phyloP scores from a whole-genome alignment of 768 basidiomycete genomes.

The Boletus rubescentipes region DNA sequence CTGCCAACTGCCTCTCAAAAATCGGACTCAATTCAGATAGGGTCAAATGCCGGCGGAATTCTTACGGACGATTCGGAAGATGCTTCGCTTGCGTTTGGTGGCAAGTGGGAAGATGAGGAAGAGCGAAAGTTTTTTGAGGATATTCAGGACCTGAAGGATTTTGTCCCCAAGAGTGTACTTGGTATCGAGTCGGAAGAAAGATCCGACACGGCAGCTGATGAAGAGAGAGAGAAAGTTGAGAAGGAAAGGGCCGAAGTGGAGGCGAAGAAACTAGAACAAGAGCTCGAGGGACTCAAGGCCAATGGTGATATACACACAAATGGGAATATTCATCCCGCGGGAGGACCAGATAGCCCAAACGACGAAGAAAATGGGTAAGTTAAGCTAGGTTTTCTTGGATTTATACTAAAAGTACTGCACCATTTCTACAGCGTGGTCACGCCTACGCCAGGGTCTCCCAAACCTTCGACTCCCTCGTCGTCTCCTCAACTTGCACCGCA shows the following conservation, averaged over 20 bases:
- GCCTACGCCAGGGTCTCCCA: slow-evolving; percentile 69
- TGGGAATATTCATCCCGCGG: slow-evolving; percentile 12
- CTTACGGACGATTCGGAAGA: slow-evolving; percentile 61
- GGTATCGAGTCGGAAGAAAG: slow-evolving; percentile 54
- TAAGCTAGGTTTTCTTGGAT: background rate
- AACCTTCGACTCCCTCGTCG: slow-evolving; percentile 53
- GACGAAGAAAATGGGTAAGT: slow-evolving; percentile 34
- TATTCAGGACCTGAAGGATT: slow-evolving; percentile 85
- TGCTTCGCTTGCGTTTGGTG: slow-evolving; percentile 46
- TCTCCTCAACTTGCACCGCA: slow-evolving; percentile 77
- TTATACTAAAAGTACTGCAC: slow-evolving; percentile 13
- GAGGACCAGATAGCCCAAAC: slow-evolving; percentile 16
- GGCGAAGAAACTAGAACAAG: slow-evolving; percentile 73
- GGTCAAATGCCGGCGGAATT: slow-evolving; percentile 42
- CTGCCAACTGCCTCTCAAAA: slow-evolving; percentile 84
- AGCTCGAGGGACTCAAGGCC: slow-evolving; percentile 61
- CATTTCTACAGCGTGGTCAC: slow-evolving; percentile 47
- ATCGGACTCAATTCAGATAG: slow-evolving; percentile 79
- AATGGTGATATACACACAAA: slow-evolving; percentile 30
- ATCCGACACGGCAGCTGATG: slow-evolving; percentile 42
- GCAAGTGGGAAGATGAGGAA: slow-evolving; percentile 99
- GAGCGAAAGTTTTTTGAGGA: slow-evolving; percentile 94
- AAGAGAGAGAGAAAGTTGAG: slow-evolving; percentile 50
- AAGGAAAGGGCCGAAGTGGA: slow-evolving; percentile 60
- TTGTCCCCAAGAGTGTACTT: slow-evolving; percentile 84